Conservation (phyloP, 2,329 filamentous ascomycete species). For the Xylariaceae sp. region DNA sequence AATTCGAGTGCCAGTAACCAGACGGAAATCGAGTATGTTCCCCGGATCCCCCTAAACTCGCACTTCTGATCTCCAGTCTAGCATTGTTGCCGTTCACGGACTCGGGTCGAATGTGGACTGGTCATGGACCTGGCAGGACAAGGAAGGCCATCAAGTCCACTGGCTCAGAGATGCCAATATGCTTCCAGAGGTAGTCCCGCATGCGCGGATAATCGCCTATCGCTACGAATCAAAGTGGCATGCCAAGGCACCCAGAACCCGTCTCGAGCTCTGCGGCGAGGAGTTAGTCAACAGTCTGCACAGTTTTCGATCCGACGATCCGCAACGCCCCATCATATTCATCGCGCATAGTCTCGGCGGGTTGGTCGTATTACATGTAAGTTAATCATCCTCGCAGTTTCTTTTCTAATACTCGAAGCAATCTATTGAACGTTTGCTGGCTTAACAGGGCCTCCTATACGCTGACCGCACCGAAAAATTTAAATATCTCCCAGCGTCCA, state of each 20-base stretch:
- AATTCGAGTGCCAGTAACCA: neutral
- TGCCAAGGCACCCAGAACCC: constrained; percentile 3
- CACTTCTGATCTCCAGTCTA: neutral
- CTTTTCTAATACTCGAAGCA: neutral
- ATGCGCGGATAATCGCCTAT: constrained; percentile 15
- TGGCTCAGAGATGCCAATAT: constrained; percentile 18
- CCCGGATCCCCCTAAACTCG: too few relatives aligned
- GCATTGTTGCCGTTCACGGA: constrained; percentile 12
- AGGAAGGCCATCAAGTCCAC: neutral
- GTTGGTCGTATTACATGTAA: constrained; percentile 9
- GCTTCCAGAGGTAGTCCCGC: constrained; percentile 12
- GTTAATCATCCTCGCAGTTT: neutral
- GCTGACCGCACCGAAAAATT: constrained; percentile 1
- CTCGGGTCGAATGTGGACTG: constrained; percentile 13
- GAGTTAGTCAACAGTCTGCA: constrained; percentile 7
- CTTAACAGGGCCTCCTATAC: constrained; percentile 6
- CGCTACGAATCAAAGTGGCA: constrained; percentile 15
- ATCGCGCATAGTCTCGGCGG: constrained; percentile 13
- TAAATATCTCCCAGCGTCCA: neutral
- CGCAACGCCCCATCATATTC: constrained; percentile 9
- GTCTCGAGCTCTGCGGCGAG: constrained; percentile 15
- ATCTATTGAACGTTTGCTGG: neutral
- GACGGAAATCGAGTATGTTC: constrained; percentile 8
- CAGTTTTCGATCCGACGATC: constrained; percentile 2
- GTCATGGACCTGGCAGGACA: constrained; percentile 15